phyloP scores from a whole-genome alignment of 805 yeast genomes.

The Grigorovia yakushimaensis region DNA sequence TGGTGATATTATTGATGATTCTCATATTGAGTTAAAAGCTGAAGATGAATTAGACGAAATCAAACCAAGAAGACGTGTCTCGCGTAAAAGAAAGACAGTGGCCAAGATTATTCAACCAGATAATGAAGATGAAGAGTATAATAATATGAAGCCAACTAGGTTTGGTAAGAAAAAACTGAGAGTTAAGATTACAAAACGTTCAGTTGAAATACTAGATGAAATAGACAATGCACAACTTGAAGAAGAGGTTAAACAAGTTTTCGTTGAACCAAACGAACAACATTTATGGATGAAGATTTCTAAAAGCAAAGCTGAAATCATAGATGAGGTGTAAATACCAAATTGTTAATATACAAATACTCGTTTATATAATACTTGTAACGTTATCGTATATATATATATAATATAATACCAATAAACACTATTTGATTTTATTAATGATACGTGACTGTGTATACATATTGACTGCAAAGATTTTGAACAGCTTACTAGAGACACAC shows the following conservation, averaged over 20 bases:
- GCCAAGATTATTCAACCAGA: not conserved
- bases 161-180: not conserved
- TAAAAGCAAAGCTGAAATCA: conserved; percentile 6
- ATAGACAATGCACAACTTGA: not conserved
- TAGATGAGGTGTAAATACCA: not conserved
- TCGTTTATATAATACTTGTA: not conserved
- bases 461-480: no score
- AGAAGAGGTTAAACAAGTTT: no score
- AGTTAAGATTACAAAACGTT: not conserved
- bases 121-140: not conserved
- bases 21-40: not conserved
- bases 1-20: conserved; percentile 4
- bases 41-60: conserved; percentile 1
- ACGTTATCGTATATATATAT: not conserved
- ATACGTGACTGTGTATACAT: no score
- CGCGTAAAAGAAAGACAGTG: not conserved
- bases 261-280: conserved; percentile 12
- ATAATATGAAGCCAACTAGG: not conserved
- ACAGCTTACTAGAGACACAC: no score
- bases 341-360: not conserved
- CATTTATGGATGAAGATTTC: conserved; percentile 16
- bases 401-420: not conserved
- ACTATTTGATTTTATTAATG: no score
- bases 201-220: not conserved
- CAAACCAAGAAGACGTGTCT: conserved; percentile 3